Evolutionary conservation across 2,329 filamentous ascomycete genomes (phyloP), one percentile per base, ranked within the genome.

Genomic region (Colletotrichum lupini): DNA sequence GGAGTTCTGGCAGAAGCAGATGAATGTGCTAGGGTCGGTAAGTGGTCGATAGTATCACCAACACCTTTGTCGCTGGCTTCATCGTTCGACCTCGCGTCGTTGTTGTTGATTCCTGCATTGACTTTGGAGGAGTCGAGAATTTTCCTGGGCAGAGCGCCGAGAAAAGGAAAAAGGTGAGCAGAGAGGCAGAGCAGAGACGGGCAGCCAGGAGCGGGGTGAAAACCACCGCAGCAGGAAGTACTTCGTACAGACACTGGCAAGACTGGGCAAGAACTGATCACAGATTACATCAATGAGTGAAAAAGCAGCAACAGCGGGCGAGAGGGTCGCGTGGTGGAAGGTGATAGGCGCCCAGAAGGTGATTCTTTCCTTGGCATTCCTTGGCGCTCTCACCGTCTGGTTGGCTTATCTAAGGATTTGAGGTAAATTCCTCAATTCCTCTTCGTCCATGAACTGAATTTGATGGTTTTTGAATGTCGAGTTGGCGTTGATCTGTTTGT

Each of bases 271-370:
- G 32, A 35, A 14, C 37, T 22, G 42, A 4, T 49, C 32, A 22
- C 9, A 42, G 58, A 70, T 73, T 73, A 73, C 70, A 73, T 73
- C 66, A 69, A 69, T 26, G 70, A 69, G 55, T 12, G 24, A 72
- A 72, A 70, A 52, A 62, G 42, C 16, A 49, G 42, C 42, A 22
- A 30, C 49, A 32, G n/a, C 46, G 3, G 49, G 30, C 42, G 53
- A 52, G 67, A 69, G 67, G 67, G 71, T 70, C 71, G 71, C 71
- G 71, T 73, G 71, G 71, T 70, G 71, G 56, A 35, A 70, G 24
- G 26, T 73, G 71, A 73, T 73, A 73, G 71, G 71, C 46, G 59
- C 53, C 55, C 19, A 32, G 37, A 68, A 42, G 24, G 65, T 65
- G 71, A 28, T 9, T 57, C 32, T 56, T 16, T 5, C n/a, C 67